These are phyloP conservation scores for Biscogniauxia sp. DNA, from an alignment of 2,329 filamentous ascomycete genomes.

Conservation along the genomic window DNA sequence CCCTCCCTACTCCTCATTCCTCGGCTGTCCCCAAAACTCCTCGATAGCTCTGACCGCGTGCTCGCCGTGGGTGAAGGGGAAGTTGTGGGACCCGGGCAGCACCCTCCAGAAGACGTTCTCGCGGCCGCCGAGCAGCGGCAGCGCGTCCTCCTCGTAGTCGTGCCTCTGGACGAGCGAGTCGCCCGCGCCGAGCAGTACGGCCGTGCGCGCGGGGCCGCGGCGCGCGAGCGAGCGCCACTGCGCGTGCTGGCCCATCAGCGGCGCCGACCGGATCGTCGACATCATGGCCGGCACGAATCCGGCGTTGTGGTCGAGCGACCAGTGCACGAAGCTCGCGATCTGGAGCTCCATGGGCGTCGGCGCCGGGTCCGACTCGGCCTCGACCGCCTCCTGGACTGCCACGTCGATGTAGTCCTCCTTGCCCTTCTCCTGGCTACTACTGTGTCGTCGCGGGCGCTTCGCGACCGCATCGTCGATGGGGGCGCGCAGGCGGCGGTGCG, in stretches of 20 bases:
- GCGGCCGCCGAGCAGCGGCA: conserved; percentile 50
- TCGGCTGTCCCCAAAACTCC: conserved; percentile 40
- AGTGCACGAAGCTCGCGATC: conserved; percentile 53
- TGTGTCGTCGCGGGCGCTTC: conserved; percentile 21
- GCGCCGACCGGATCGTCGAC: conserved; percentile 53
- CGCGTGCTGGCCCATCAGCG: conserved; percentile 51
- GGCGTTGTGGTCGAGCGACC: conserved; percentile 55
- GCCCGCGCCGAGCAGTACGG: conserved; percentile 49
- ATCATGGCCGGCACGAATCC: conserved; percentile 62
- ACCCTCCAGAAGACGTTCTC: conserved; percentile 49
- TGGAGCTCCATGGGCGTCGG: conserved; percentile 42
- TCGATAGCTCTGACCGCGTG: conserved; percentile 46
- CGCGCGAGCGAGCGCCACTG: conserved; percentile 47
- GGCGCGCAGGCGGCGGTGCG: conserved; percentile 45
- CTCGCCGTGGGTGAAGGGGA: conserved; percentile 55
- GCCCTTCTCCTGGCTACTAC: too few species aligned
- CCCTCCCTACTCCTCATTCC: neutral
- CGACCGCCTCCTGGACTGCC: conserved; percentile 40
- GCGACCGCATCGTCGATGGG: conserved; percentile 45
- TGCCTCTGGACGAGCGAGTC: conserved; percentile 53
- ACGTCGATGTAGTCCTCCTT: conserved; percentile 38
- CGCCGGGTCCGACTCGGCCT: neutral
- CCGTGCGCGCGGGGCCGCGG: conserved; percentile 43
- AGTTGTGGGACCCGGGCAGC: conserved; percentile 58
- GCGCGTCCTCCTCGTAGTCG: conserved; percentile 48